Evolutionary conservation across 2,329 filamentous ascomycete genomes (phyloP), one percentile per base, ranked within the genome.

Genomic region (Pseudophaeomoniella oleicola): DNA sequence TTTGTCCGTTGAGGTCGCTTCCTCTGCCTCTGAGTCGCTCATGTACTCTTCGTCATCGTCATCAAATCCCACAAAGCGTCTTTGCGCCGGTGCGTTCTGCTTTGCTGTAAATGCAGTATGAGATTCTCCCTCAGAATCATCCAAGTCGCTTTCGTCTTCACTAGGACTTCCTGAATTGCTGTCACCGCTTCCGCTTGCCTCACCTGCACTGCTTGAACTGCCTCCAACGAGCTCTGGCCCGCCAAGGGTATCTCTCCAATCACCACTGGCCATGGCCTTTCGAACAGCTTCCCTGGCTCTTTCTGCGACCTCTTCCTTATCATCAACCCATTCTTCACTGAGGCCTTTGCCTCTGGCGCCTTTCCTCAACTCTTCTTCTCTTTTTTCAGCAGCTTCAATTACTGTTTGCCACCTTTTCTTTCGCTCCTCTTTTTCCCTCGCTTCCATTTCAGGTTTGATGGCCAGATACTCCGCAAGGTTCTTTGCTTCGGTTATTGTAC

Each of bases 371-470:
- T 94, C 87, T 22, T 85, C 79, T 49, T 93, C 81, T 47, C 78
- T 80, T 42, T 76, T 72, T 55, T 96, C 88, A 0, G 90, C 78
- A 40, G 79, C 69, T 34, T 88, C 81, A 10, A 96, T 80, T 38
- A 96, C 81, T 51, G 87, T 74, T 56, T 94, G 78, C 85, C 86
- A 94, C 34, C 87, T 67, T 57, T 81, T 76, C 32, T 81, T 72
- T 34, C 86, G 74, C 58, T 81, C 80, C 54, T 94, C 87, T 51
- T 86, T 88, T 56, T 96, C 86, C 53, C 84, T 84, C 58, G 80
- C 78, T 44, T 94, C 90, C 88, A 98, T 94, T 42, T 94, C 88
- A 0, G 92, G 90, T 55, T 96, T 94, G 46, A 93, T 82, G 2
- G 87, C 85, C 2, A 96, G 71, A 51, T 94, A 96, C 55, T 96